Conservation (phyloP, 2,329 filamentous ascomycete genomes). For the Cordyceps pruinosa region DNA sequence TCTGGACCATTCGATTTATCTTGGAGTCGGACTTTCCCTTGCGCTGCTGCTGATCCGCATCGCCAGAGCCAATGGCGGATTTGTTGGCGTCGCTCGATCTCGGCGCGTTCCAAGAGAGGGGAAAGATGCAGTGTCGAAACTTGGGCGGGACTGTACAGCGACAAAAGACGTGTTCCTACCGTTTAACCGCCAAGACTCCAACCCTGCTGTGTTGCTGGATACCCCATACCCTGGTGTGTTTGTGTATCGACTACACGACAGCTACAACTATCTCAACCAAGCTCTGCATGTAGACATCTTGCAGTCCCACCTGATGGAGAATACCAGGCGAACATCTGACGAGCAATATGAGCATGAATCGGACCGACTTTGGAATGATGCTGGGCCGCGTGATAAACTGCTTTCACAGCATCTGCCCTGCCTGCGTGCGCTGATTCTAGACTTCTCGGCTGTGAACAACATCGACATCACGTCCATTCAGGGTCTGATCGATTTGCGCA, state of each 20-base stretch:
- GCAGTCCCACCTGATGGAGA: slow-evolving; percentile 30
- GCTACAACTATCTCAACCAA: slow-evolving; percentile 47
- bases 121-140: not conserved
- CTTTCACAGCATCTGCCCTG: slow-evolving; percentile 31
- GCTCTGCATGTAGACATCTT: slow-evolving; percentile 40
- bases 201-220: slow-evolving; percentile 35
- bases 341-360: slow-evolving; percentile 29
- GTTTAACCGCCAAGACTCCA: slow-evolving; percentile 35
- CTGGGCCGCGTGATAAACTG: slow-evolving; percentile 28
- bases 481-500: slow-evolving; percentile 48
- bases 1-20: slow-evolving; percentile 45
- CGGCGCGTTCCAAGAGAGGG: slow-evolving; percentile 13
- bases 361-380: slow-evolving; percentile 51
- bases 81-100: slow-evolving; percentile 34
- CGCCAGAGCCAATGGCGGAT: slow-evolving; percentile 39
- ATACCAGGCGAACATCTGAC: slow-evolving; percentile 34
- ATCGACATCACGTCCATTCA: slow-evolving; percentile 53
- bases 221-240: slow-evolving; percentile 43
- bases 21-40: slow-evolving; percentile 37
- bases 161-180: slow-evolving; percentile 30
- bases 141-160: not conserved
- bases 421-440: slow-evolving; percentile 48
- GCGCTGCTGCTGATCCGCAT: slow-evolving; percentile 38
- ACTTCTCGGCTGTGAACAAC: slow-evolving; percentile 50
- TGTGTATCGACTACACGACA: slow-evolving; percentile 45